Base-by-base conservation (phyloP, 305 asterid species). In the Ruellia speciosa region DNA sequence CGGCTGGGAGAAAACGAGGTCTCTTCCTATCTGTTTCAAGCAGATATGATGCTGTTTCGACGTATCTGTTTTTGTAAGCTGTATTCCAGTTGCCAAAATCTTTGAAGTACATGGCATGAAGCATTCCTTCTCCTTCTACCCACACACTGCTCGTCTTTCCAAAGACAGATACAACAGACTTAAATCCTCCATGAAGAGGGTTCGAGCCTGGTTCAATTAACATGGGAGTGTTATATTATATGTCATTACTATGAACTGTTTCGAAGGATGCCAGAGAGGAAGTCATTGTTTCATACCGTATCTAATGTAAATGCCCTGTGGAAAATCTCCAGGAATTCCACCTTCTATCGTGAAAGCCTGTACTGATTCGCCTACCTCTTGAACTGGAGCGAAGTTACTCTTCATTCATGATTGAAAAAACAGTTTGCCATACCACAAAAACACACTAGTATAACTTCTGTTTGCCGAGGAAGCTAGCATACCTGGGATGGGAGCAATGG, bases 101-200 rank as follows among this genome's bases (percentile, higher is more conserved):
- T 4, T 33, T 60, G 62, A 75, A 71, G 49, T 68, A 50, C 14
- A 75, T 10, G 47, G 80, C 77, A 62, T 75, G 80, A 34, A 75
- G 35, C 80, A 71, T 75, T 28, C 77, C 80, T 71, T 75, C 75
- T 40, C 80, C 80, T 64, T 75, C 80, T 19, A 75, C 14, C 80
- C 80, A 75, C 5, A 60, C 14, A 6, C 40, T 31, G 18, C 69
- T 61, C 9, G 77, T 46, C 54, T 52, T 75, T 17, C 80, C 80
- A 57, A 75, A 68, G 12, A 71, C 12, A 0, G 77, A 75, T 9
- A 34, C 52, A 7, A 72, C 66, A 6, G 70, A 71, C 58, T 64
- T 64, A 0, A 54, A 17, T 12, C 67, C 72, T 49, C 80, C 75
- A 50, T 57, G 62, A 15, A 40, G 55, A 54, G 80, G 80, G 48